Conservation (phyloP, 768 basidiomycete genomes). For the Amanita inopinata region DNA sequence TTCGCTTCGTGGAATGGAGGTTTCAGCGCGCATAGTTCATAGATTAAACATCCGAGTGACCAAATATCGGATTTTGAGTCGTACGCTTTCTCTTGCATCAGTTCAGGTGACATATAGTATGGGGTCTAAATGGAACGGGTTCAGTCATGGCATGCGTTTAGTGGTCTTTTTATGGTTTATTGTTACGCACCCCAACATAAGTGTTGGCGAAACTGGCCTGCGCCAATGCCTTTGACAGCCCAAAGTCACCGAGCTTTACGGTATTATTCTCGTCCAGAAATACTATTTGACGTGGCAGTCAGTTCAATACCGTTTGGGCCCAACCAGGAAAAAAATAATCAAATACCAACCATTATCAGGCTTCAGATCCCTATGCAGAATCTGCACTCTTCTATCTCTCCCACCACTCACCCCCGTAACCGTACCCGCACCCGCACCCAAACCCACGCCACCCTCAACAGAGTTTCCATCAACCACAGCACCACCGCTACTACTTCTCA, state of each 20-base stretch:
- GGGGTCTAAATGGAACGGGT: conserved; percentile 57
- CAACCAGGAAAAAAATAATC: background rate
- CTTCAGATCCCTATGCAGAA: conserved; percentile 92
- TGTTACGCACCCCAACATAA: conserved; percentile 91
- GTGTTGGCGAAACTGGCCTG: conserved; percentile 89
- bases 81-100: conserved; percentile 95
- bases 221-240: conserved; percentile 84
- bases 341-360: conserved; percentile 81
- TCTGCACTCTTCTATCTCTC: conserved; percentile 55
- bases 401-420: conserved; percentile 22
- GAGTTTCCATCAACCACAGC: no score
- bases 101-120: conserved; percentile 98
- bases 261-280: conserved; percentile 78
- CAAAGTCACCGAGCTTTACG: conserved; percentile 98
- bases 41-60: conserved; percentile 95
- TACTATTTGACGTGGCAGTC: conserved; percentile 49
- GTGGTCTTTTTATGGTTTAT: no score
- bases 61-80: conserved; percentile 98
- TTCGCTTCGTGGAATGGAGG: conserved; percentile 93
- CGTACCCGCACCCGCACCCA: background rate
- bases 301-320: no score
- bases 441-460: background rate
- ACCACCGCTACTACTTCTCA: conserved; percentile 34
- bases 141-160: no score
- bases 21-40: conserved; percentile 89